Evolutionary conservation across 2,329 filamentous ascomycete species (phyloP).

Genomic region (Zasmidium cellare): DNA sequence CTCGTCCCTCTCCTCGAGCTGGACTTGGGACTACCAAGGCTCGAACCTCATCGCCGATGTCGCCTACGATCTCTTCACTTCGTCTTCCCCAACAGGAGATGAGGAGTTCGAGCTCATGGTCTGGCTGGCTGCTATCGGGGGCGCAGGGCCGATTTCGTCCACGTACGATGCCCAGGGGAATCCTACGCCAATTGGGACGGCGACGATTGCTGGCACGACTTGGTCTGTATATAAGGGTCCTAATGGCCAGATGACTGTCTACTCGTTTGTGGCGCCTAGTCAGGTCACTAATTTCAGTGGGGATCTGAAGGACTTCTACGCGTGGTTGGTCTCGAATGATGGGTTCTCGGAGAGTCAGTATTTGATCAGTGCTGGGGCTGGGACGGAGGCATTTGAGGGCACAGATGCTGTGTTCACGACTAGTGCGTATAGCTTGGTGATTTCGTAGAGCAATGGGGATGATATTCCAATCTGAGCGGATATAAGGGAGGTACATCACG

Average conservation of each 20-base stretch:
- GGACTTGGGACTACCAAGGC: constrained; percentile 53
- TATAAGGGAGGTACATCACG: too few species aligned
- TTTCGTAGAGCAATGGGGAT: background rate
- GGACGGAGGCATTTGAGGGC: constrained; percentile 27
- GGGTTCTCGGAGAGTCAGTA: constrained; percentile 52
- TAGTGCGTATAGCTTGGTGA: constrained; percentile 16
- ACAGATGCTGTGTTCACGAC: constrained; percentile 22
- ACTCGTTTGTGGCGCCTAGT: constrained; percentile 55
- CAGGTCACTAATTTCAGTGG: constrained; percentile 55
- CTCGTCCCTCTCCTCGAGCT: constrained; percentile 44
- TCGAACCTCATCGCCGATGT: constrained; percentile 57
- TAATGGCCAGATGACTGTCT: constrained; percentile 62
- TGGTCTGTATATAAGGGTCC: constrained; percentile 63
- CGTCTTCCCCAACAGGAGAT: constrained; percentile 45
- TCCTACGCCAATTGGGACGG: constrained; percentile 49
- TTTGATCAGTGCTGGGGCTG: constrained; percentile 43
- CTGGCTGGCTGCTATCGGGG: constrained; percentile 60
- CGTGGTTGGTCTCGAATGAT: constrained; percentile 54
- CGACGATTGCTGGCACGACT: constrained; percentile 53
- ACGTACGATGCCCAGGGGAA: constrained; percentile 35
- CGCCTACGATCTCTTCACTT: constrained; percentile 59
- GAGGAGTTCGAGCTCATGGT: constrained; percentile 67
- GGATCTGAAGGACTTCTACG: constrained; percentile 59
- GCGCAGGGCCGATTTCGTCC: constrained; percentile 60
- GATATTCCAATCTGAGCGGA: too few species aligned